Evolutionary conservation across 169 alveolate species (phyloP).

Genomic region (Plasmodium blacklocki): DNA sequence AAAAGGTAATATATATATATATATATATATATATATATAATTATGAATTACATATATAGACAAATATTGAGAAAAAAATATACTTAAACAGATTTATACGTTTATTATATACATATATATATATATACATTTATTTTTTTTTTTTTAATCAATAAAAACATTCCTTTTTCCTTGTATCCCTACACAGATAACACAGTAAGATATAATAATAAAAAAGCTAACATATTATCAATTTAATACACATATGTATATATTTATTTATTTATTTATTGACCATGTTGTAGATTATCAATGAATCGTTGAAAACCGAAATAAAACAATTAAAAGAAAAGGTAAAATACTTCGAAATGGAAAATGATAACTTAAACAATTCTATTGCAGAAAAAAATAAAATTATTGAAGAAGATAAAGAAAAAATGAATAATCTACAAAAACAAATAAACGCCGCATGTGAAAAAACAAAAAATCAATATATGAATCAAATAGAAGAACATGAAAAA

Average conservation of each 20-base stretch:
- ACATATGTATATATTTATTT: background rate
- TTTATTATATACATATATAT: too few relatives aligned
- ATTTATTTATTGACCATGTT: background rate
- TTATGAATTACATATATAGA: background rate
- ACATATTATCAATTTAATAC: background rate
- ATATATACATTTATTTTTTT: too few relatives aligned
- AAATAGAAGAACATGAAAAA: slow-evolving; percentile 75
- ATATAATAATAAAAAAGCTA: background rate
- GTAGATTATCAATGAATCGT: slow-evolving; percentile 25
- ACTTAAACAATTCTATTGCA: slow-evolving; percentile 36
- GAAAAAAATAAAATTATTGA: slow-evolving; percentile 53
- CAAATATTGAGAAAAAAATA: too few relatives aligned
- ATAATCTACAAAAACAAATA: slow-evolving; percentile 54
- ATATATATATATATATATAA: slow-evolving; percentile 3
- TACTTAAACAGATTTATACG: too few relatives aligned
- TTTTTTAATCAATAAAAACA: too few relatives aligned
- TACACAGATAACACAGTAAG: too few relatives aligned
- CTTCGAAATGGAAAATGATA: slow-evolving; percentile 71
- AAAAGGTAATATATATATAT: slow-evolving; percentile 33
- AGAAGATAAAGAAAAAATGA: slow-evolving; percentile 41
- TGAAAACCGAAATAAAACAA: slow-evolving; percentile 71
- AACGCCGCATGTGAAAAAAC: slow-evolving; percentile 54
- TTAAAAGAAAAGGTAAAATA: slow-evolving; percentile 60
- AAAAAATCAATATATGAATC: slow-evolving; percentile 49
- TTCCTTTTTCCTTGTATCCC: too few relatives aligned